Conservation (phyloP, 345 rosid genomes). For the Crucihimalaya himalaica region DNA sequence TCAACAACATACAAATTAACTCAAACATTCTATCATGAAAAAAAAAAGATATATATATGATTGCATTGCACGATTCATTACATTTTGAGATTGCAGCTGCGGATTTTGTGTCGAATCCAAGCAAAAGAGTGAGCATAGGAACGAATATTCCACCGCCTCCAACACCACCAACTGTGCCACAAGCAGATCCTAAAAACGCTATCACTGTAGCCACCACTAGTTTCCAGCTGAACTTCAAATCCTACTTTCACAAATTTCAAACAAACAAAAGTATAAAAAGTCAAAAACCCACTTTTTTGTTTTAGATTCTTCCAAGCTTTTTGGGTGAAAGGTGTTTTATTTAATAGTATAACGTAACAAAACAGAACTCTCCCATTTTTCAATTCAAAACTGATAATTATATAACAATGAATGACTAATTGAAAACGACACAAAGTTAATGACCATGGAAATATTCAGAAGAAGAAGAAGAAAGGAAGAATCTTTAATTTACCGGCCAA, state of each 20-base stretch:
- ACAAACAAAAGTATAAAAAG: not conserved
- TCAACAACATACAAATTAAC: not conserved
- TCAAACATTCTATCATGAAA: not conserved
- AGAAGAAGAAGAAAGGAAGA: not conserved
- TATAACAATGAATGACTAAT: not conserved
- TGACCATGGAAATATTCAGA: not conserved
- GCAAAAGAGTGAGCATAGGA: constrained; percentile 90
- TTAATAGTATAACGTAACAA: not conserved
- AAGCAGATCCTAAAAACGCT: constrained; percentile 90
- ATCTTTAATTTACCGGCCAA: constrained; percentile 72
- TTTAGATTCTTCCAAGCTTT: constrained; percentile 4
- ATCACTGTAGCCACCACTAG: constrained; percentile 67
- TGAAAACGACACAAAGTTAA: constrained; percentile 17
- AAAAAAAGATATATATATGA: not conserved
- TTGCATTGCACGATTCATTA: constrained; percentile 13
- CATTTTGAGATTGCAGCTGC: constrained; percentile 98
- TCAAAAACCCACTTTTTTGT: not conserved
- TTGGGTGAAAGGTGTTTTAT: constrained; percentile 1
- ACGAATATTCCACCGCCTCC: constrained; percentile 98
- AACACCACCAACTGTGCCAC: constrained; percentile 95
- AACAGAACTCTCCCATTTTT: not conserved
- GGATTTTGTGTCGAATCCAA: constrained; percentile 91
- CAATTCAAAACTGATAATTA: not conserved
- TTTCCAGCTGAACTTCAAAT: constrained; percentile 72
- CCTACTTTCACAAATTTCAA: constrained; percentile 42